A percentile compares a stretch with the other conserved stretches of the same genome.
These are phyloP conservation scores for Scalesia atractyloides DNA, from an alignment of 129 eudicot species.

Conservation along the genomic window DNA sequence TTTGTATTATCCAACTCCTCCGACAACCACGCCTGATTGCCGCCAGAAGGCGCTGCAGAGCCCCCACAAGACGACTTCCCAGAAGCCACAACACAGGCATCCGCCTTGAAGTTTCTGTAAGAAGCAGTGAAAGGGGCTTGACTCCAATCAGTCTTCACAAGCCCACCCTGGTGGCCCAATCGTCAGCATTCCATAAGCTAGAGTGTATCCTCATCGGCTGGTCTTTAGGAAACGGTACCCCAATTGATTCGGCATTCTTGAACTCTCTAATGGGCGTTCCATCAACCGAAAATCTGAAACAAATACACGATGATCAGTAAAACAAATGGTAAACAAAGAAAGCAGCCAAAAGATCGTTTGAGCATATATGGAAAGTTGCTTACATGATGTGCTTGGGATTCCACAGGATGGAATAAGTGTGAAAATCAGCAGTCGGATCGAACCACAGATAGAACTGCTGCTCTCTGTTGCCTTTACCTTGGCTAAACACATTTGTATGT, in stretches of 20 bases:
- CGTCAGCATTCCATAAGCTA: slow-evolving; percentile 75
- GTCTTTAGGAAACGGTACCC: slow-evolving; percentile 56
- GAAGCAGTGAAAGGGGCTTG: slow-evolving; percentile 75
- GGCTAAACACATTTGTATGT: slow-evolving; percentile 47
- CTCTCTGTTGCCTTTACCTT: slow-evolving; percentile 66
- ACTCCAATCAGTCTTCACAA: slow-evolving; percentile 65
- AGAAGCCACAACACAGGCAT: slow-evolving; percentile 52
- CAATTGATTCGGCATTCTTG: slow-evolving; percentile 56
- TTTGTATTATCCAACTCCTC: slow-evolving; percentile 49
- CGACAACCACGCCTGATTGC: slow-evolving; percentile 39
- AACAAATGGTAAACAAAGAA: not conserved
- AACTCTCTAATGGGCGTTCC: slow-evolving; percentile 70
- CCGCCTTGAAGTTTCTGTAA: slow-evolving; percentile 51
- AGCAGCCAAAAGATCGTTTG: not conserved
- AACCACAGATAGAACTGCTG: slow-evolving; percentile 69
- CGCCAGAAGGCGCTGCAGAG: slow-evolving; percentile 1
- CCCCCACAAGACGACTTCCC: slow-evolving; percentile 48
- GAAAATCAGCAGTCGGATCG: slow-evolving; percentile 73
- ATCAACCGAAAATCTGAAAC: slow-evolving; percentile 61
- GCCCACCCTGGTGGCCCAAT: slow-evolving; percentile 82
- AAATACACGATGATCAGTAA: not conserved
- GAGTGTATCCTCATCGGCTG: slow-evolving; percentile 71
- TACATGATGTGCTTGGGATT: slow-evolving; percentile 62
- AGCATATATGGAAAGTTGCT: not conserved
- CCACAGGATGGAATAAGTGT: slow-evolving; percentile 69